phyloP scores from a whole-genome alignment of 2,329 filamentous ascomycete species.

The Lachnellula hyalina region DNA sequence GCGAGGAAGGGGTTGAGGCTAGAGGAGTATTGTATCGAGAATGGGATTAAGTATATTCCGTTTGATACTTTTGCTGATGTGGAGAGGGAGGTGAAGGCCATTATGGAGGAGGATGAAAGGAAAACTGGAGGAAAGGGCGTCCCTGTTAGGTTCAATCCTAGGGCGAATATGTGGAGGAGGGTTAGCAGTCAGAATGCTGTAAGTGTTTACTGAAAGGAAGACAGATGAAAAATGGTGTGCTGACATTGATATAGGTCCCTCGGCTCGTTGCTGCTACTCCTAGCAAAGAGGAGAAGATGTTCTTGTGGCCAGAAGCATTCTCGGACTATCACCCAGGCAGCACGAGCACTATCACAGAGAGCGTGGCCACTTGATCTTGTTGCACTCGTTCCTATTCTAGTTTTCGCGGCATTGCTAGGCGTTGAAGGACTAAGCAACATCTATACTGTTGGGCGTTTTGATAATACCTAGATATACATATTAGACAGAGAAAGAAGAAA shows the following conservation, averaged over 20 bases:
- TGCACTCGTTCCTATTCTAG: too few relatives aligned
- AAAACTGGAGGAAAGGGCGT: slow-evolving; percentile 56
- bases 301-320: slow-evolving; percentile 57
- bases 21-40: slow-evolving; percentile 61
- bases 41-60: slow-evolving; percentile 53
- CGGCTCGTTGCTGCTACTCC: slow-evolving; percentile 47
- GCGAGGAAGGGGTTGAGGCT: slow-evolving; percentile 58
- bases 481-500: too few relatives aligned
- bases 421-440: too few relatives aligned
- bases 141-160: slow-evolving; percentile 59
- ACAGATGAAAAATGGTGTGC: background rate
- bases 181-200: slow-evolving; percentile 52
- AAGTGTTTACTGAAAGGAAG: slow-evolving; percentile 3
- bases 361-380: slow-evolving; percentile 15
- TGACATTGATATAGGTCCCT: slow-evolving; percentile 32
- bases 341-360: slow-evolving; percentile 13
- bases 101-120: slow-evolving; percentile 54
- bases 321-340: slow-evolving; percentile 34
- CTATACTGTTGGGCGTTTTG: too few relatives aligned
- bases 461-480: too few relatives aligned
- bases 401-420: too few relatives aligned
- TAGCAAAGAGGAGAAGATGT: slow-evolving; percentile 53
- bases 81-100: slow-evolving; percentile 52
- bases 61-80: slow-evolving; percentile 65
- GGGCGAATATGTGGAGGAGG: slow-evolving; percentile 63